A percentile compares a stretch with the other conserved stretches of the same genome.
Evolutionary conservation across 805 yeast genomes (phyloP).

Genomic region (Candida caryicola): DNA sequence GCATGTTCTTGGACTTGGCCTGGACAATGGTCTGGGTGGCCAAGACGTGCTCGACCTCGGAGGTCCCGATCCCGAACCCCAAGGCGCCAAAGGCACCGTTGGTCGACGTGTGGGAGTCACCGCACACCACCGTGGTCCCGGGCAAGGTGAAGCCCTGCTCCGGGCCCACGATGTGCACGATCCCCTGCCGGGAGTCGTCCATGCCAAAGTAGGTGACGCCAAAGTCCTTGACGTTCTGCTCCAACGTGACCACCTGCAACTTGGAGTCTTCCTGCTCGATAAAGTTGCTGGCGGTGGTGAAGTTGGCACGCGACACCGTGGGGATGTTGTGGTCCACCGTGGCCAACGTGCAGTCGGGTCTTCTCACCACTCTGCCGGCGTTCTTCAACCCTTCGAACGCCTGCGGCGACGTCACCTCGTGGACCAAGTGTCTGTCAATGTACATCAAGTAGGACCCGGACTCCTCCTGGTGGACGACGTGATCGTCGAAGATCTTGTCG

Average conservation of each 20-base stretch:
- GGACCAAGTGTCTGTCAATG: conserved; percentile 96
- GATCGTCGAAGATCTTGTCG: conserved; percentile 95
- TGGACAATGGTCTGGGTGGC: conserved; percentile 97
- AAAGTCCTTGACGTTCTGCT: conserved; percentile 86
- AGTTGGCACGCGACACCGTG: conserved; percentile 78
- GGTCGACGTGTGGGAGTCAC: conserved; percentile 98
- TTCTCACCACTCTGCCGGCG: conserved; percentile 86
- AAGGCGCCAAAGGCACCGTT: conserved; percentile 98
- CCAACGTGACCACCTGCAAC: conserved; percentile 87
- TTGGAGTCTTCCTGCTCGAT: conserved; percentile 90
- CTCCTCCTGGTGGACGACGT: conserved; percentile 85
- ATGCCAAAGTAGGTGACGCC: conserved; percentile 91
- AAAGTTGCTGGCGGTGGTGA: conserved; percentile 71
- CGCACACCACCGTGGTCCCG: conserved; percentile 98
- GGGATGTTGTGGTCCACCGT: conserved; percentile 98
- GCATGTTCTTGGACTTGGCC: conserved; percentile 94
- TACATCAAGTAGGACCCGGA: conserved; percentile 83
- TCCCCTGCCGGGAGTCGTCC: conserved; percentile 94
- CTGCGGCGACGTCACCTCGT: conserved; percentile 98
- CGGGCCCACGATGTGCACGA: conserved; percentile 98
- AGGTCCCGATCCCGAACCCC: conserved; percentile 98
- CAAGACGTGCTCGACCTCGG: conserved; percentile 97
- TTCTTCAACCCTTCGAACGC: conserved; percentile 93
- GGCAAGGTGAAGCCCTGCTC: conserved; percentile 98
- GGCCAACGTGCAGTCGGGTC: conserved; percentile 89